Conservation (phyloP, 2,329 filamentous ascomycete species). For the Beauveria medogensis region DNA sequence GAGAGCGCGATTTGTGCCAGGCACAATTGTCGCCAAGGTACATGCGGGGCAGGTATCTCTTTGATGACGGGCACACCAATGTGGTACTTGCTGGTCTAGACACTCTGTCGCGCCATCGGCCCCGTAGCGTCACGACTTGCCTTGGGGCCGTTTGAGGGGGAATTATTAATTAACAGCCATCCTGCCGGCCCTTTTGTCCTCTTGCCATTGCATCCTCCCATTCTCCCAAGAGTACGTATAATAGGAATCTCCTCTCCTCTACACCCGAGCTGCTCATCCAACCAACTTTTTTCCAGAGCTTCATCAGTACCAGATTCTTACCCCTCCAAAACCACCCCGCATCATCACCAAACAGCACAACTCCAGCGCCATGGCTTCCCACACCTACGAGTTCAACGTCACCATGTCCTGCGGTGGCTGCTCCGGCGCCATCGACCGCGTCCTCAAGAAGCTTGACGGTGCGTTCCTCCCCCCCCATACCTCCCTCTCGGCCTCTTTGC, state of each 20-base stretch:
- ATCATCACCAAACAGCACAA: constrained; percentile 17
- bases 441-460: constrained; percentile 90
- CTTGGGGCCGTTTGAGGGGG: not conserved
- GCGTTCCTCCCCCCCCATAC: constrained; percentile 21
- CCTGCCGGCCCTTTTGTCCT: not conserved
- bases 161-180: constrained; percentile 5
- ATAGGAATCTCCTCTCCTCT: too few species aligned
- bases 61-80: fast-evolving
- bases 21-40: not conserved
- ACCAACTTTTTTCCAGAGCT: not conserved
- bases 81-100: not conserved
- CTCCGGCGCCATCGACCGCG: constrained; percentile 86
- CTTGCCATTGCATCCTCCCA: not conserved
- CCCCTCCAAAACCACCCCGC: constrained; percentile 4
- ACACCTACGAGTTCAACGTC: constrained; percentile 94
- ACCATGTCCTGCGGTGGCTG: constrained; percentile 93
- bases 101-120: constrained; percentile 5
- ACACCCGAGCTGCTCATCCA: not conserved
- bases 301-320: not conserved
- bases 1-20: constrained; percentile 6
- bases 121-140: constrained; percentile 7
- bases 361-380: constrained; percentile 60
- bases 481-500: not conserved
- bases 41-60: not conserved
- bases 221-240: not conserved